Base-by-base conservation (phyloP, 768 basidiomycete genomes). In the Tricholoma bakamatsutake region DNA sequence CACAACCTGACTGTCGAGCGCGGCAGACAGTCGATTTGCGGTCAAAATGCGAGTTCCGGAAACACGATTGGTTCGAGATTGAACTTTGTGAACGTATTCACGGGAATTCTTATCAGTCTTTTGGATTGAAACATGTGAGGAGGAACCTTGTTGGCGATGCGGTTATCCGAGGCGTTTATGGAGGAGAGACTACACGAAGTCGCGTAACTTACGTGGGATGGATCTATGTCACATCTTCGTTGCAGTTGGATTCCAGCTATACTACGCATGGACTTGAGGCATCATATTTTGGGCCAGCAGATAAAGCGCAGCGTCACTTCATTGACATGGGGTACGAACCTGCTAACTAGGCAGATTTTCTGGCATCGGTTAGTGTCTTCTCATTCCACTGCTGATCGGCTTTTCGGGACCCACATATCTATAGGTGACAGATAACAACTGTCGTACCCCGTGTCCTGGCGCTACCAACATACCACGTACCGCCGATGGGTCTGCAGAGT, bases 1-100 rank as follows among this genome's bases (percentile, higher is more conserved):
- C 88, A 92, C 5, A 89, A 87, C 9, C 77, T 96, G 27, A 90
- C 88, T 5, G 90, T 93, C 34, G 78, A 81, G n/a, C n/a, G n/a
- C n/a, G n/a, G 48, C 79, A 92, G 64, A 92, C 90, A 0, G 74
- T 97, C 28, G 73, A 67, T 88, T 90, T 55, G 85, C 88, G 0
- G 79, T 85, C 0, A 80, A 76, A 59, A 85, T 81, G 15, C 85
- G 90, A 24, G 81, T 80, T 3, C 90, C 92, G 2, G 80, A 73
- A 27, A 70, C 69, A 3, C 81, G 86, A 30, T 57, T 80, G 5
- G 72, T 73, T 0, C 76, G 7, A 76, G 84, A 37, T 67, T 72
- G 18, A 65, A 71, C 1, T 80, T 72, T 49, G 74, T 75, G 12
- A 67, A 76, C 0, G 70, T 72, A 18, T 69, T 80, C 67, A 75